phyloP scores from a whole-genome alignment of 2,329 filamentous ascomycete genomes.

The Pseudogymnoascus sp. region DNA sequence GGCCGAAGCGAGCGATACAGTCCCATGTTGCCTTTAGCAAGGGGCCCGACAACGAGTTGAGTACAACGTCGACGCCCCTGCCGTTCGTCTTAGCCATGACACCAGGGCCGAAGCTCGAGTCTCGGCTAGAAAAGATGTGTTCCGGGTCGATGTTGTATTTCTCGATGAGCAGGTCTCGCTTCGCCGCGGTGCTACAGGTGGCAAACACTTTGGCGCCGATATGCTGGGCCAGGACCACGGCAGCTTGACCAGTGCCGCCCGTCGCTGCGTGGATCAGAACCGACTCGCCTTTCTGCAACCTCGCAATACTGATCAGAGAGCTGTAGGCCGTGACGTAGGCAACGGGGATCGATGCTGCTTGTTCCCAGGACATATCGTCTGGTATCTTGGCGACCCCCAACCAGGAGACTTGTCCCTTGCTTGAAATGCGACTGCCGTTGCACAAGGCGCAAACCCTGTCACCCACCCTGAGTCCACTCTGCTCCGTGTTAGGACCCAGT shows the following conservation, averaged over 20 bases:
- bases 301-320: conserved; percentile 32
- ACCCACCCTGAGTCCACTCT: conserved; percentile 25
- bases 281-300: conserved; percentile 27
- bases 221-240: conserved; percentile 25
- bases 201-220: conserved; percentile 32
- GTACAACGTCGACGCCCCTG: conserved; percentile 27
- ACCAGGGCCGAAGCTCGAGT: conserved; percentile 29
- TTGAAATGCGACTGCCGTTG: conserved; percentile 6
- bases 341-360: conserved; percentile 33
- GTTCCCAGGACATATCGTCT: conserved; percentile 29
- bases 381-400: conserved; percentile 27
- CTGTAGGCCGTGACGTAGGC: conserved; percentile 36
- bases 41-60: conserved; percentile 28
- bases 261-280: conserved; percentile 18
- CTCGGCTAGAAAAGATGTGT: conserved; percentile 19
- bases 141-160: neutral
- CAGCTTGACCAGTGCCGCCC: conserved; percentile 17
- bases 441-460: conserved; percentile 21
- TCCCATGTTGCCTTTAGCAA: conserved; percentile 26
- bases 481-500: neutral
- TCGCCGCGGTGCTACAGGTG: conserved; percentile 25
- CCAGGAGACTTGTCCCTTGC: conserved; percentile 10
- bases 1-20: conserved; percentile 31
- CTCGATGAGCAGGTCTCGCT: too few species aligned
- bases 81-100: conserved; percentile 23